Evolutionary conservation across 2,329 filamentous ascomycete species (phyloP).

Genomic region (Rhexocercosporidium sp.): DNA sequence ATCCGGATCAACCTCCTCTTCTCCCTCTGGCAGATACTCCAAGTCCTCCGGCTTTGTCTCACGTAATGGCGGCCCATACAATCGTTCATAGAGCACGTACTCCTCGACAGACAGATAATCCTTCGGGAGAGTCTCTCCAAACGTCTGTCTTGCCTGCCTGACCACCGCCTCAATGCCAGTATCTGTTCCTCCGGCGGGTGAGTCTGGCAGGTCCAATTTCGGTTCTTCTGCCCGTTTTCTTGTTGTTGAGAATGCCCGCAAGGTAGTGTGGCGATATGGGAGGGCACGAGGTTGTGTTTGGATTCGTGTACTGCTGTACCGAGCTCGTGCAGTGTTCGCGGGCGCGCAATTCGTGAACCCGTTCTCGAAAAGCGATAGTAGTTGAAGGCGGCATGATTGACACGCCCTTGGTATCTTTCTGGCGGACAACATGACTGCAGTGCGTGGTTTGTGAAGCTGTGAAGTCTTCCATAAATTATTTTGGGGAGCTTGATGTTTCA

Average conservation of each 20-base stretch:
- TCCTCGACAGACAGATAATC: slow-evolving; percentile 73
- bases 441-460: not conserved
- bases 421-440: slow-evolving; percentile 37
- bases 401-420: slow-evolving; percentile 40
- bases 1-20: slow-evolving; percentile 54
- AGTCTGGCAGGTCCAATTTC: not conserved
- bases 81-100: slow-evolving; percentile 74
- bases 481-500: slow-evolving; percentile 3
- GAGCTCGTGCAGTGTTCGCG: slow-evolving; percentile 19
- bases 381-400: slow-evolving; percentile 43
- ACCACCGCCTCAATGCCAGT: slow-evolving; percentile 65
- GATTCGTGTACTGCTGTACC: slow-evolving; percentile 25
- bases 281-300: slow-evolving; percentile 23
- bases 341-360: slow-evolving; percentile 38
- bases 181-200: not conserved
- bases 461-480: not conserved
- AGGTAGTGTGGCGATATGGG: slow-evolving; percentile 16
- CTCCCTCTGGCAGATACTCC: slow-evolving; percentile 43
- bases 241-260: slow-evolving; percentile 32
- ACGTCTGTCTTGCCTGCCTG: slow-evolving; percentile 73
- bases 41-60: slow-evolving; percentile 65
- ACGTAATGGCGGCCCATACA: slow-evolving; percentile 79
- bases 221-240: slow-evolving; percentile 20
- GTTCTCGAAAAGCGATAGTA: slow-evolving; percentile 42
- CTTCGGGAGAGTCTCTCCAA: slow-evolving; percentile 77